Evolutionary conservation across 140 eudicot genomes (phyloP).

Genomic region (Bidens hawaiensis): DNA sequence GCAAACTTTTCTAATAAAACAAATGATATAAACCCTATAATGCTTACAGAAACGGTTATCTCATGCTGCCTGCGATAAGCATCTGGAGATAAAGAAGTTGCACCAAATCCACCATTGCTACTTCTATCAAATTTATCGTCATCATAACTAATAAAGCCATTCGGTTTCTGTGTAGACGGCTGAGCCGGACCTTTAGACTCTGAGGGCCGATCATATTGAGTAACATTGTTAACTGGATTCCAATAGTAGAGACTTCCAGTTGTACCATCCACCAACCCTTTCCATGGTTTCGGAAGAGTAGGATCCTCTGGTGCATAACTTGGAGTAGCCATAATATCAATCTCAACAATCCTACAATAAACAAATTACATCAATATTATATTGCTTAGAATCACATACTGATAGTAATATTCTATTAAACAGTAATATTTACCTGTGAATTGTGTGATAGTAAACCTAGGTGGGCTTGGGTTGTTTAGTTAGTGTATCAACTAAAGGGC

Average conservation of each 20-base stretch:
- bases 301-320: constrained; percentile 90
- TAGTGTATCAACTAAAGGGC: too few relatives aligned
- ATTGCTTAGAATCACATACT: too few relatives aligned
- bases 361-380: neutral
- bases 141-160: constrained; percentile 34
- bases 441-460: too few relatives aligned
- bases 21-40: neutral
- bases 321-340: constrained; percentile 23
- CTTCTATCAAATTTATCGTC: constrained; percentile 40
- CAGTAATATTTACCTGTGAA: too few relatives aligned
- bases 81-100: constrained; percentile 55
- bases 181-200: constrained; percentile 32
- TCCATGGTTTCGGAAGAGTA: constrained; percentile 91
- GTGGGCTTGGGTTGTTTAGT: too few relatives aligned
- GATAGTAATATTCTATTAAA: too few relatives aligned
- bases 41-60: constrained; percentile 73
- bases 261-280: constrained; percentile 77
- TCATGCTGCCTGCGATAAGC: constrained; percentile 73
- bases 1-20: neutral
- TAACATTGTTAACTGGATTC: constrained; percentile 87
- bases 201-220: constrained; percentile 68
- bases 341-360: neutral
- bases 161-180: constrained; percentile 32
- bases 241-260: constrained; percentile 81
- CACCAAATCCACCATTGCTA: constrained; percentile 41